Evolutionary conservation across 164 flowering plant species (phyloP), one percentile per base, ranked within the genome.

Genomic region (Euptelea pleiosperma): DNA sequence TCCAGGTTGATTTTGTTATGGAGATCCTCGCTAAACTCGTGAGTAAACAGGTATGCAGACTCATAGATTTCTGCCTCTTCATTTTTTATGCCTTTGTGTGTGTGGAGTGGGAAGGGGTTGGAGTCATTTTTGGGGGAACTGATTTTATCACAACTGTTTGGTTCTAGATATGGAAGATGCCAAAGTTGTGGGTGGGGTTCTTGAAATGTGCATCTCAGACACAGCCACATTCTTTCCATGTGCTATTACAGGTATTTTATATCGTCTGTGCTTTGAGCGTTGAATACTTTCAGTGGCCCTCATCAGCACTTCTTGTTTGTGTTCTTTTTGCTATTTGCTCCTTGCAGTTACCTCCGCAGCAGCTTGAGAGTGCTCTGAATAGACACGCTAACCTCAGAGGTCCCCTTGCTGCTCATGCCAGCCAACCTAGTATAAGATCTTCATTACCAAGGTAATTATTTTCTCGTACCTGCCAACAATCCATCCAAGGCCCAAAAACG

Each of bases 1-100:
- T 73, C 31, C 77, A 94, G 99, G 97, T 91, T 66, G 87, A 94
- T 78, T 86, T 87, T 77, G 88, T 94, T 4, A 94, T 94, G 99
- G 96, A 87, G 64, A 77, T 94, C 57, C 87, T 94, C 31, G 81
- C 87, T 58, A 94, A 85, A 71, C 96, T 94, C n/a, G 95, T 94
- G 39, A 70, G 58, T 50, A 91, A 74, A 76, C 99, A 94, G 97
- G 99, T 94, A 70, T 48, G 63, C 22, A 30, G 28, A 31, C 25
- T 65, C 26, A n/a, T n/a, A n/a, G 2, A 58, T 40, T 43, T 58
- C 18, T 11, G 0, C 3, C 42, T 22, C 51, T 55, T 35, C 12
- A 28, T 35, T 51, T 25, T 42, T n/a, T 39, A 1, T 4, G 14
- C 43, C 36, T 21, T 7, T 33, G 16, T 37, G 41, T 36, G 12